phyloP scores from a whole-genome alignment of 441 rosid genomes.

The Manihot esculenta region DNA sequence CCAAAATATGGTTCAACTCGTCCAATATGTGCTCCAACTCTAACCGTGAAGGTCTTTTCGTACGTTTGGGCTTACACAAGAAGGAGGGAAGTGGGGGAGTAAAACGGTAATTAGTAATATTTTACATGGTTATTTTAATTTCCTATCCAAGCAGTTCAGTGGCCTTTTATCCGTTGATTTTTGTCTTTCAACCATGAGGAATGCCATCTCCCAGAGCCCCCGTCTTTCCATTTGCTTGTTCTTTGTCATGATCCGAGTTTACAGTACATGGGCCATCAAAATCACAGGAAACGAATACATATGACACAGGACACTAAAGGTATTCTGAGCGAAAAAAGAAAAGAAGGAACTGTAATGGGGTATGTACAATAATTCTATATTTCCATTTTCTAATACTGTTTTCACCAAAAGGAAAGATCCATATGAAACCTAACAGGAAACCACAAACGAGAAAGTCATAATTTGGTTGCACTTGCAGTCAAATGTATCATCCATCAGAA shows the following conservation, averaged over 20 bases:
- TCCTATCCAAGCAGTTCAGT: no score
- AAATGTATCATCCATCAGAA: conserved; percentile 9
- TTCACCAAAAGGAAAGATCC: neutral
- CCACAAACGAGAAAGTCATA: neutral
- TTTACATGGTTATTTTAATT: no score
- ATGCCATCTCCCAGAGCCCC: neutral
- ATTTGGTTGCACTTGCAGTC: conserved; percentile 19
- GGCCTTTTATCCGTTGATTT: neutral
- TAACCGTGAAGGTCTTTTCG: no score
- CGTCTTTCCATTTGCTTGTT: neutral
- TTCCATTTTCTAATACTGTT: no score
- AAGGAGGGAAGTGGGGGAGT: no score
- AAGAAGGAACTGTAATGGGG: no score
- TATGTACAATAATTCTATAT: no score
- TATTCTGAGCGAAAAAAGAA: no score
- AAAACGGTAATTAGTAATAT: no score
- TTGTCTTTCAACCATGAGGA: neutral
- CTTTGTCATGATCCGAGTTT: neutral
- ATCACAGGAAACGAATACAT: neutral
- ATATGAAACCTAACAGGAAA: conserved; percentile 2
- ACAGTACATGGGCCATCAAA: neutral
- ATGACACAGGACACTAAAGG: neutral
- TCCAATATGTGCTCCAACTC: no score
- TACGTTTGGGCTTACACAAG: no score
- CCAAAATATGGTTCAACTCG: neutral